phyloP scores from a whole-genome alignment of 2,329 filamentous ascomycete genomes.

The Chaetomiaceae sp. region DNA sequence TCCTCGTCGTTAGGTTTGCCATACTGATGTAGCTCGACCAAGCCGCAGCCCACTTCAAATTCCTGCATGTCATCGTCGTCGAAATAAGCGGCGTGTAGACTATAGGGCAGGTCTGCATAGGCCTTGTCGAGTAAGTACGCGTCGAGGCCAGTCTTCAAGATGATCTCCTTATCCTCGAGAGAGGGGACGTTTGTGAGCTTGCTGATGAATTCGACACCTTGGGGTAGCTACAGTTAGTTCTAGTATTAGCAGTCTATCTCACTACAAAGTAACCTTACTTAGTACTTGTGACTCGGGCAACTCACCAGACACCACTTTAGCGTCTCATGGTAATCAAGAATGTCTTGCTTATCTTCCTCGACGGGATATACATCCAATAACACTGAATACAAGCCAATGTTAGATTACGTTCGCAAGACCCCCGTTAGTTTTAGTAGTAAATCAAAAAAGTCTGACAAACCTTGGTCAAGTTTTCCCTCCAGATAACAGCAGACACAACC shows the following conservation, averaged over 20 bases:
- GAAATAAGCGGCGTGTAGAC: background rate
- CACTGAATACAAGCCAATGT: background rate
- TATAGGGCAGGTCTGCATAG: background rate
- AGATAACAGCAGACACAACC: background rate
- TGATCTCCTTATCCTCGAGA: background rate
- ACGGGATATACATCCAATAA: background rate
- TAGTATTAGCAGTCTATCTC: background rate
- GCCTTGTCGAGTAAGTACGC: too few relatives aligned
- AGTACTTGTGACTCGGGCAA: background rate
- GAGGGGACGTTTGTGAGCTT: background rate
- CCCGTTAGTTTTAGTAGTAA: background rate
- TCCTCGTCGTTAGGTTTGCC: background rate
- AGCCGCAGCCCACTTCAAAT: background rate
- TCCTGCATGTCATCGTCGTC: background rate
- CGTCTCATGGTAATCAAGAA: background rate
- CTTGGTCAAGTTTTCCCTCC: background rate
- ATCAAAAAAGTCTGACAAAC: background rate
- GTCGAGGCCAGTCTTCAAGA: background rate
- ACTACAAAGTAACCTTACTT: background rate
- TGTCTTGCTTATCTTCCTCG: background rate
- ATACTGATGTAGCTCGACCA: background rate
- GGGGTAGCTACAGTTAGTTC: background rate
- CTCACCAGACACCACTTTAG: background rate
- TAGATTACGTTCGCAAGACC: background rate
- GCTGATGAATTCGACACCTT: background rate